These are phyloP conservation scores for Vitis hybrid DNA, from an alignment of 177 flowering plant species.

Conservation along the genomic window DNA sequence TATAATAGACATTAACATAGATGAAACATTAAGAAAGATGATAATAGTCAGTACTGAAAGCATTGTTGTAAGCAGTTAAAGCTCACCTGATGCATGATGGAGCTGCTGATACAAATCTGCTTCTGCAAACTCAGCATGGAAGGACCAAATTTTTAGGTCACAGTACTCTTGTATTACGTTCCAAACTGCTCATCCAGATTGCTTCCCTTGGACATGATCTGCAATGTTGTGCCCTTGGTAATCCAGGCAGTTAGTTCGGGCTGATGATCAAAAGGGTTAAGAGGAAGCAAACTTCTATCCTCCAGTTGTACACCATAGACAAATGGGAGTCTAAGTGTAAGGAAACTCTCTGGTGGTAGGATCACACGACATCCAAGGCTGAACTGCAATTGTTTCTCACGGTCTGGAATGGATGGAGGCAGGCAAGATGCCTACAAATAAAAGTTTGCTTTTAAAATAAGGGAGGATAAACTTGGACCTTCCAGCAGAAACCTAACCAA, in stretches of 20 bases:
- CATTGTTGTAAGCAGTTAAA: neutral
- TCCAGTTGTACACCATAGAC: slow-evolving; percentile 73
- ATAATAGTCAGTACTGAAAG: neutral
- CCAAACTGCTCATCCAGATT: slow-evolving; percentile 25
- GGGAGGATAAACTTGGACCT: neutral
- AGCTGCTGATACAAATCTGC: slow-evolving; percentile 7
- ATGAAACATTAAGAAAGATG: neutral
- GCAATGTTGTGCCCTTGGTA: slow-evolving; percentile 57
- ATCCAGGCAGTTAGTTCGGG: slow-evolving; percentile 92
- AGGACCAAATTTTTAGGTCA: slow-evolving; percentile 4
- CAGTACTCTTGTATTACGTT: slow-evolving; percentile 9
- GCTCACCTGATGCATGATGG: slow-evolving; percentile 13
- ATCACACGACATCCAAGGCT: slow-evolving; percentile 68
- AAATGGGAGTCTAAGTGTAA: slow-evolving; percentile 79
- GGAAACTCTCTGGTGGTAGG: slow-evolving; percentile 90
- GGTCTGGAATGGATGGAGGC: slow-evolving; percentile 48
- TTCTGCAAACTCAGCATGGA: neutral
- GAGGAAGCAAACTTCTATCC: slow-evolving; percentile 57
- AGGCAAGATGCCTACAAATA: slow-evolving; percentile 65
- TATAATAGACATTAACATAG: neutral
- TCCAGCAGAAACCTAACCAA: neutral
- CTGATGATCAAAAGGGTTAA: slow-evolving; percentile 57
- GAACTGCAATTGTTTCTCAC: slow-evolving; percentile 61
- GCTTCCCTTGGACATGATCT: slow-evolving; percentile 54
- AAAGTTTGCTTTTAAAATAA: neutral